These are phyloP conservation scores for Uronychia binucleata DNA, from an alignment of 73 alveolate species.

Conservation along the genomic window DNA sequence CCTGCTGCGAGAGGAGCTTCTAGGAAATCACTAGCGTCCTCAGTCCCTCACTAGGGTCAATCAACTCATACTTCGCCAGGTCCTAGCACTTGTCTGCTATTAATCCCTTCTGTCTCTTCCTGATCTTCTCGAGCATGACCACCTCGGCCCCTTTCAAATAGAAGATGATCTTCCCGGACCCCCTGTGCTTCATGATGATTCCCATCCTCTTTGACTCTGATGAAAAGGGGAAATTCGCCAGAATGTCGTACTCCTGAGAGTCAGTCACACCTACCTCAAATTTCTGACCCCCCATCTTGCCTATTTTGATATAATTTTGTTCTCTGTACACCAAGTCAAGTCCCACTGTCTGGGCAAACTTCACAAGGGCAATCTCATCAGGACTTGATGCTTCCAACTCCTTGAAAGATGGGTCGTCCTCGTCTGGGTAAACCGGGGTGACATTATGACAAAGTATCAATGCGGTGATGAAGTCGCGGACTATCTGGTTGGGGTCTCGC, in stretches of 20 bases:
- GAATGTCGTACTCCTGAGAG: slow-evolving; percentile 75
- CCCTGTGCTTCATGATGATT: slow-evolving; percentile 73
- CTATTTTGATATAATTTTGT: slow-evolving; percentile 60
- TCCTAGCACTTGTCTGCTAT: slow-evolving; percentile 88
- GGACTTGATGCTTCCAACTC: slow-evolving; percentile 94
- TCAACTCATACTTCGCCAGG: slow-evolving; percentile 74
- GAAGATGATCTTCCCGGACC: slow-evolving; percentile 72
- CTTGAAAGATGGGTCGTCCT: slow-evolving; percentile 30
- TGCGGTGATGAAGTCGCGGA: slow-evolving; percentile 87
- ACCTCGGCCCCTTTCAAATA: slow-evolving; percentile 94
- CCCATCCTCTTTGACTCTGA: slow-evolving; percentile 95
- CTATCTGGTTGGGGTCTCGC: slow-evolving; percentile 64
- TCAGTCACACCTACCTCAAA: background rate
- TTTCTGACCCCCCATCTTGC: slow-evolving; percentile 48
- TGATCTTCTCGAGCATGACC: slow-evolving; percentile 83
- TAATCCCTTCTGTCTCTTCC: slow-evolving; percentile 72
- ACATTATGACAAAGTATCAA: slow-evolving; percentile 93
- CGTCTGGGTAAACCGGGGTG: slow-evolving; percentile 85
- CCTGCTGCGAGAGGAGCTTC: slow-evolving; percentile 68
- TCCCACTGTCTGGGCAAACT: slow-evolving; percentile 85
- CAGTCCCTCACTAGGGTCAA: slow-evolving; percentile 83
- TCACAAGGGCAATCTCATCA: slow-evolving; percentile 95
- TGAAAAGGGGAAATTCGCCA: slow-evolving; percentile 90
- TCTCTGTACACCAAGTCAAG: slow-evolving; percentile 72
- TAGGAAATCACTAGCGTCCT: slow-evolving; percentile 90